phyloP scores from a whole-genome alignment of 306 rosid species.

The Chamaecrista fasciculata region DNA sequence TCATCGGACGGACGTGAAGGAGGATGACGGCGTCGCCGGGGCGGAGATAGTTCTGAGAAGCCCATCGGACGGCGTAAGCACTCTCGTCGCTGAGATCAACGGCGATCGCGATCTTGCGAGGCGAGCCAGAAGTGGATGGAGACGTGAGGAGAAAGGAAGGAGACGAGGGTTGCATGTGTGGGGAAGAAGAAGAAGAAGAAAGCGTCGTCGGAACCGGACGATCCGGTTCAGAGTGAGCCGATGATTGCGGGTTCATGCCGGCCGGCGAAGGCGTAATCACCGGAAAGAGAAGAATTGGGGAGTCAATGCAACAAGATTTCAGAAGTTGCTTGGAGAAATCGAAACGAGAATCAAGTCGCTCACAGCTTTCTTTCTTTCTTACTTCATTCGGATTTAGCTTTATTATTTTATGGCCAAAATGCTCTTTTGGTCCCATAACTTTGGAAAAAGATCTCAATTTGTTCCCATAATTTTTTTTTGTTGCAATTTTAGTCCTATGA shows the following conservation, averaged over 20 bases:
- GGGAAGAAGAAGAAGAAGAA: slow-evolving; percentile 30
- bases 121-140: slow-evolving; percentile 35
- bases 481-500: no score
- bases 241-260: slow-evolving; percentile 49
- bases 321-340: not conserved
- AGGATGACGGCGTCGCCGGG: slow-evolving; percentile 81
- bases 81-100: slow-evolving; percentile 94
- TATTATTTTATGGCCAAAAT: no score
- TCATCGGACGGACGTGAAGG: slow-evolving; percentile 85
- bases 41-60: slow-evolving; percentile 81
- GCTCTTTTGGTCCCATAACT: no score
- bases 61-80: slow-evolving; percentile 88
- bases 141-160: slow-evolving; percentile 10
- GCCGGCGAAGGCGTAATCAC: not conserved
- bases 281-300: not conserved
- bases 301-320: slow-evolving; percentile 7
- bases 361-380: not conserved
- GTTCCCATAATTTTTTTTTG: no score
- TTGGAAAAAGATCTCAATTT: no score
- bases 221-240: slow-evolving; percentile 44
- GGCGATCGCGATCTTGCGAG: slow-evolving; percentile 88
- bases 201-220: slow-evolving; percentile 35
- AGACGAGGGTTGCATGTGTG: slow-evolving; percentile 29
- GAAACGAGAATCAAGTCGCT: not conserved
- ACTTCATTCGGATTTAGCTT: not conserved